Base-by-base conservation (phyloP, 2,329 filamentous ascomycete species). In the Verticillium dahliae region DNA sequence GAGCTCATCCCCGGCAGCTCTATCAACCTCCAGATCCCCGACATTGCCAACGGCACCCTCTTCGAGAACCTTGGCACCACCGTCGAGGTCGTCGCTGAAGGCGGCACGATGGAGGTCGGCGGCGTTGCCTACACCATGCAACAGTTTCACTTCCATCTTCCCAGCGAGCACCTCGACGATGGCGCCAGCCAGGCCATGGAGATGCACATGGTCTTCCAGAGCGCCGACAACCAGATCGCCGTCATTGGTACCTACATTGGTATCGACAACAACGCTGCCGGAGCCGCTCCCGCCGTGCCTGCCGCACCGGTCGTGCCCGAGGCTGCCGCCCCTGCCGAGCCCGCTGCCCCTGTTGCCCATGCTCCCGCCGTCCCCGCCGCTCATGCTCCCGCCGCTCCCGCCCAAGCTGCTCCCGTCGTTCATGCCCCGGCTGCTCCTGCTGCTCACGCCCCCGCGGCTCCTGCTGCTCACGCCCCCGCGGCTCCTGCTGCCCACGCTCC, bases 1-100 rank as follows among this genome's bases (percentile, higher is more conserved):
- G 63, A 64, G 54, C 63, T 62, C 61, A 65, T 61, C 15, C 63
- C 63, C 61, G 65, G 61, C 10, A 61, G 56, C 22, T 61, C 63
- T 71, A 73, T 67, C 65, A 63, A 72, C 64, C 70, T 66, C 33
- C 11, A 60, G 33, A 66, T 66, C 58, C 76, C 80, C 52, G 77
- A 74, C 67, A 72, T 74, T 56, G 68, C 69, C 18, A 72, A 74
- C 55, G 78, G 74, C 6, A 77, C 80, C 57, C 74, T 77, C 41
- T 83, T 85, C 61, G 81, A 85, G 72, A 85, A 86, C 70, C 75
- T 85, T 11, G 83, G 83, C 56, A 82, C 81, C 33, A 86, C 82
- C 0, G 77, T 86, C 59, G 81, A 85, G 73, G 78, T 84, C 61
- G 73, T 85, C 35, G 80, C 80, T 61, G 57, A 58, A 27, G 75